These are phyloP conservation scores for Miamiensis avidus DNA, from an alignment of 169 alveolate genomes.

Conservation along the genomic window DNA sequence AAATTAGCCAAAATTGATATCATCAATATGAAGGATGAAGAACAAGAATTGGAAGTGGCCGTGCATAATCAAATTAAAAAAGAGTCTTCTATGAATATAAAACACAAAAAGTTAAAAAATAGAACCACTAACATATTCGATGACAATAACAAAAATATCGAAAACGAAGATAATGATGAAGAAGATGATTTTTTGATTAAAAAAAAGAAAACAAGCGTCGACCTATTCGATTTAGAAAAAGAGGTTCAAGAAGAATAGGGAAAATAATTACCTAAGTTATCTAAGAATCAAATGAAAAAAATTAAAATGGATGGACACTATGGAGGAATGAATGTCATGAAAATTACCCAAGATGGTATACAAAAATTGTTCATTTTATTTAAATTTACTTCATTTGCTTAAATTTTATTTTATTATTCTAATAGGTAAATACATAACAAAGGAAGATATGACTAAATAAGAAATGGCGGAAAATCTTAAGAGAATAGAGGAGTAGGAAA, in stretches of 20 bases:
- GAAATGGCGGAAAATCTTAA: neutral
- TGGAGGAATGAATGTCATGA: conserved; percentile 51
- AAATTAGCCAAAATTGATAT: conserved; percentile 13
- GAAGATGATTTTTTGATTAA: conserved; percentile 42
- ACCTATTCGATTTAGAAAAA: conserved; percentile 1
- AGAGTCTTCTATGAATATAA: neutral
- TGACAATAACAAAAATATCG: conserved; percentile 3
- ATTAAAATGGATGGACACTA: conserved; percentile 49
- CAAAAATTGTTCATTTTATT: neutral
- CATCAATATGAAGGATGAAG: neutral
- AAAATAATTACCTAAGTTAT: conserved; percentile 4
- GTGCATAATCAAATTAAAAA: neutral
- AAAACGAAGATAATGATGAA: conserved; percentile 7
- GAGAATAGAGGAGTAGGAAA: neutral
- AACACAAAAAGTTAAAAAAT: neutral
- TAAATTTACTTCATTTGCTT: neutral
- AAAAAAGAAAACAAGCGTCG: conserved; percentile 8
- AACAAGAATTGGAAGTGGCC: neutral
- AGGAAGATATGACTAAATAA: neutral
- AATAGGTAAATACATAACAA: neutral
- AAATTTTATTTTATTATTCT: neutral
- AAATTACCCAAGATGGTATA: conserved; percentile 34
- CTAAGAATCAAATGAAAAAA: conserved; percentile 53
- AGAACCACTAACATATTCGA: neutral
- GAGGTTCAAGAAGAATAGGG: conserved; percentile 11